phyloP scores from a whole-genome alignment of 208 protist species.

The Acanthamoeba polyphaga region DNA sequence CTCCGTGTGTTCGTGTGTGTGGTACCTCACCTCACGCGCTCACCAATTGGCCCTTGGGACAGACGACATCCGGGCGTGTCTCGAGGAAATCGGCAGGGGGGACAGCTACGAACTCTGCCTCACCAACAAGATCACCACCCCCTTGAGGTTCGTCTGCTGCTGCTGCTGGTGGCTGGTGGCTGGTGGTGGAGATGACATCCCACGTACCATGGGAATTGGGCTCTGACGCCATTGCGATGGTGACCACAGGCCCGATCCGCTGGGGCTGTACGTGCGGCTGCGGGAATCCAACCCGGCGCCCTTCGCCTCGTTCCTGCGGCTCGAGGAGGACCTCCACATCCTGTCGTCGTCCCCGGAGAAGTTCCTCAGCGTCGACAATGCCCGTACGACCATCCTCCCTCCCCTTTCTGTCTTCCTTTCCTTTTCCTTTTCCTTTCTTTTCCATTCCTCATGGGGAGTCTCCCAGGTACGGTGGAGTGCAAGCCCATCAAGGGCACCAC shows the following conservation, averaged over 20 bases:
- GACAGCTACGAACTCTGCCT: slow-evolving; percentile 79
- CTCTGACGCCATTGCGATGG: background rate
- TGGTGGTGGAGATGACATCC: too few relatives aligned
- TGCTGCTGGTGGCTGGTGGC: too few relatives aligned
- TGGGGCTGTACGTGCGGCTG: background rate
- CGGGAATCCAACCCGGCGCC: slow-evolving; percentile 23
- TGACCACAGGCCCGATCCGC: slow-evolving; percentile 4
- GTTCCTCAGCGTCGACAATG: slow-evolving; percentile 45
- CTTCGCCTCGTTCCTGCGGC: slow-evolving; percentile 80
- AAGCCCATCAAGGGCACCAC: slow-evolving; percentile 88
- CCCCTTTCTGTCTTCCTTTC: too few relatives aligned
- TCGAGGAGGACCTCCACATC: slow-evolving; percentile 76
- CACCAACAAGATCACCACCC: slow-evolving; percentile 62
- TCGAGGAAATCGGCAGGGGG: background rate
- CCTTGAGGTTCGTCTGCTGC: background rate
- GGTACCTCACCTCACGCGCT: background rate
- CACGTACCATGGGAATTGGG: too few relatives aligned
- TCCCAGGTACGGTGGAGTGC: slow-evolving; percentile 71
- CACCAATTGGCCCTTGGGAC: too few relatives aligned
- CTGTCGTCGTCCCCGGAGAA: slow-evolving; percentile 85
- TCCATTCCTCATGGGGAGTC: too few relatives aligned
- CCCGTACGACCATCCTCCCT: background rate
- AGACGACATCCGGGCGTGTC: slow-evolving; percentile 34
- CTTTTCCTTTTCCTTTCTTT: too few relatives aligned
- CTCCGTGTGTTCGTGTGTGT: background rate